Evolutionary conservation across 2,329 filamentous ascomycete genomes (phyloP).

Genomic region (Diplodia sapinea): DNA sequence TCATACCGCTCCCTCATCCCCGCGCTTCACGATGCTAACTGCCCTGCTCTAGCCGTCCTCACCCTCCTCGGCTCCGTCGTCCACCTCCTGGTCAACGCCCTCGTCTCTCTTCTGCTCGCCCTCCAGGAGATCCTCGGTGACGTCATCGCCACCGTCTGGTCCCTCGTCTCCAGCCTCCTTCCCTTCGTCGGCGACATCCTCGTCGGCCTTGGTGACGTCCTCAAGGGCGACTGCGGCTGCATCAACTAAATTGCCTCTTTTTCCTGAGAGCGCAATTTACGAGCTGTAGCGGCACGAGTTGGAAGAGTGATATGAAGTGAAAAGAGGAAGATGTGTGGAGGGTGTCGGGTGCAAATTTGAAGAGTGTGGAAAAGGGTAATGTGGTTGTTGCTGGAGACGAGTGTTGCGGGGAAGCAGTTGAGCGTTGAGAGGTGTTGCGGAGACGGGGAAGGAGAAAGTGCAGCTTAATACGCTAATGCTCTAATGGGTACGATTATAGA

Average conservation of each 20-base stretch:
- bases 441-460: constrained; percentile 9
- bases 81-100: constrained; percentile 32
- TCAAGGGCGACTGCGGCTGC: constrained; percentile 31
- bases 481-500: constrained; percentile 25
- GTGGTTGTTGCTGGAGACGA: not conserved
- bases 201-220: constrained; percentile 32
- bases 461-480: constrained; percentile 27
- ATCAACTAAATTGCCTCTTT: constrained; percentile 22
- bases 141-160: constrained; percentile 29
- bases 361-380: not conserved
- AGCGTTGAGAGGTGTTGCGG: not conserved
- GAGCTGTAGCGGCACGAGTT: not conserved
- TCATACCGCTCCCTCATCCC: not conserved
- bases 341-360: not conserved
- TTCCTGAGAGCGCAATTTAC: not conserved
- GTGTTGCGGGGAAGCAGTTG: not conserved
- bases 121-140: constrained; percentile 30
- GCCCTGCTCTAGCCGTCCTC: constrained; percentile 12
- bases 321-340: constrained; percentile 7
- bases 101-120: constrained; percentile 29
- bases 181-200: constrained; percentile 32
- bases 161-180: constrained; percentile 29
- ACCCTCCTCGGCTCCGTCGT: constrained; percentile 31
- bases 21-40: not conserved
- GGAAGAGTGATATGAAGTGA: not conserved